Conservation (phyloP, 1,284 basidiomycete genomes). For the Pisolithus thermaeus region DNA sequence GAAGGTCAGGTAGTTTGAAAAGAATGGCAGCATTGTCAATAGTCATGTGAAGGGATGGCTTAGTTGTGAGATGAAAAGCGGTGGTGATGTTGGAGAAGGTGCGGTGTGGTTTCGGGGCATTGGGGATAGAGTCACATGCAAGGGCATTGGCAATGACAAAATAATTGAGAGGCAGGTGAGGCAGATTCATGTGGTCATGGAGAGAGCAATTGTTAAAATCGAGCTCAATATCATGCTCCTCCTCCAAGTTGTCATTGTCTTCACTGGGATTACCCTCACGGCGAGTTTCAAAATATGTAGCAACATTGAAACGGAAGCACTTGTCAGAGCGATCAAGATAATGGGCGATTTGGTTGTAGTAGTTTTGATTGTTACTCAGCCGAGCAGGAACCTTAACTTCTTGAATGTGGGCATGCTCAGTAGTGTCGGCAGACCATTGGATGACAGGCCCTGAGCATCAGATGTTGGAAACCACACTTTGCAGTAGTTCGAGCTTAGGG, state of each 20-base stretch:
- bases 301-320: conserved; percentile 5
- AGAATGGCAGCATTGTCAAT: not conserved
- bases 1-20: conserved; percentile 6
- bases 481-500: conserved; percentile 1
- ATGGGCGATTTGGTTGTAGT: not conserved
- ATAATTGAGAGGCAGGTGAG: too few species aligned
- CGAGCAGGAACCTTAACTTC: too few species aligned
- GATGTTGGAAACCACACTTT: conserved; percentile 1
- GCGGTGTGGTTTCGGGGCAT: conserved; percentile 1
- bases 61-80: conserved; percentile 5
- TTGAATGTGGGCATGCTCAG: too few species aligned
- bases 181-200: too few species aligned
- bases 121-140: not conserved
- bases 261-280: not conserved
- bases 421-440: too few species aligned
- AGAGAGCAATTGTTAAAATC: not conserved
- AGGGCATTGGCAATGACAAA: not conserved
- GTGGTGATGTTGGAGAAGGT: conserved; percentile 6
- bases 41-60: conserved; percentile 1
- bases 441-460: not conserved
- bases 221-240: not conserved
- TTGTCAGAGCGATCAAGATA: conserved; percentile 6
- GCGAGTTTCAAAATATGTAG: not conserved
- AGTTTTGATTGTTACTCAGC: not conserved
- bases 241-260: not conserved